Evolutionary conservation across 169 alveolate species (phyloP).

Genomic region (Cryptosporidium muris): DNA sequence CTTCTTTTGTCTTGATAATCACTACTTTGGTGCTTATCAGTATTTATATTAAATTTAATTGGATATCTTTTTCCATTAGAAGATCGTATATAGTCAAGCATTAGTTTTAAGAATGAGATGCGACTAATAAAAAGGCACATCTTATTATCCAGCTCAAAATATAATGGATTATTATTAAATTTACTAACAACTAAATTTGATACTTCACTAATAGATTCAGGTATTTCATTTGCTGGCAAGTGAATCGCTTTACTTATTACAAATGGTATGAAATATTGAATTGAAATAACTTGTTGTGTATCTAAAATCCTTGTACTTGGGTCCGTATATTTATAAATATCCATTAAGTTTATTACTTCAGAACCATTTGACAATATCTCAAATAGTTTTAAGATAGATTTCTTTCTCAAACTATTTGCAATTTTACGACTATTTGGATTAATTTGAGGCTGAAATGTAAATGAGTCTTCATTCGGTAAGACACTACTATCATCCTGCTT

Average conservation of each 20-base stretch:
- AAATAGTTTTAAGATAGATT: slow-evolving; percentile 36
- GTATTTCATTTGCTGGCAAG: slow-evolving; percentile 26
- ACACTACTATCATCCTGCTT: too few relatives aligned
- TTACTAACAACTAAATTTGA: not conserved
- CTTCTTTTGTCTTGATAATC: not conserved
- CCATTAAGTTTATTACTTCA: slow-evolving; percentile 33
- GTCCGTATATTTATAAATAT: slow-evolving; percentile 1
- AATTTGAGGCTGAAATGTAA: slow-evolving; percentile 36
- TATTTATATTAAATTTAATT: slow-evolving; percentile 23
- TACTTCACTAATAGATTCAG: slow-evolving; percentile 1
- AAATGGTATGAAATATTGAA: slow-evolving; percentile 64
- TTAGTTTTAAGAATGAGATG: slow-evolving; percentile 16
- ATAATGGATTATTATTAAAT: slow-evolving; percentile 15
- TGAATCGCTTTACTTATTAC: slow-evolving; percentile 27
- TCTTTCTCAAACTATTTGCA: slow-evolving; percentile 20
- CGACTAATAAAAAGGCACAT: slow-evolving; percentile 15
- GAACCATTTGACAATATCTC: slow-evolving; percentile 43
- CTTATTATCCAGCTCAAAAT: slow-evolving; percentile 28
- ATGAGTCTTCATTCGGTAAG: not conserved
- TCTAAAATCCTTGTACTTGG: slow-evolving; percentile 6
- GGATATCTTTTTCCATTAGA: slow-evolving; percentile 53
- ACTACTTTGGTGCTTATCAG: not conserved
- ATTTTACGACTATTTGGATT: slow-evolving; percentile 48
- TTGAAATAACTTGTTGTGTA: slow-evolving; percentile 42
- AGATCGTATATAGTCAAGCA: slow-evolving; percentile 9